Conservation (phyloP, 2,329 filamentous ascomycete genomes). For the Clarireedia monteithiana region DNA sequence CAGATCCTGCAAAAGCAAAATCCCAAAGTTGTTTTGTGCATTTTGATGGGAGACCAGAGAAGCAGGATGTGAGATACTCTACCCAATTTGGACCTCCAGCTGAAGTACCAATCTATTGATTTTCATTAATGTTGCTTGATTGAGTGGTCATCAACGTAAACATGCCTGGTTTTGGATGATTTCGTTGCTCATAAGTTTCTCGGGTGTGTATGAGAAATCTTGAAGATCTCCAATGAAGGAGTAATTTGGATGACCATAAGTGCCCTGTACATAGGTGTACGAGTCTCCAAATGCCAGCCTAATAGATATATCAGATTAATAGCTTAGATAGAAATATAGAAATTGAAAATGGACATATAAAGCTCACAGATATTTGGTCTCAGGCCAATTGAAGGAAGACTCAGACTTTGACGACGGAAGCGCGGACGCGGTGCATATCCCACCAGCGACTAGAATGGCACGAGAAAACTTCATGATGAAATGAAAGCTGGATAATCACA, state of each 20-base stretch:
- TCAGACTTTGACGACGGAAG: neutral
- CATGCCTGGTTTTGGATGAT: conserved; percentile 43
- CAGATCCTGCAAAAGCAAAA: conserved; percentile 47
- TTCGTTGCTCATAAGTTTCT: conserved; percentile 36
- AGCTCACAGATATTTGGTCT: conserved; percentile 6
- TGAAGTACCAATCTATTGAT: neutral
- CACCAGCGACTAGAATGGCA: neutral
- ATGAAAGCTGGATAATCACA: neutral
- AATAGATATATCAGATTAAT: neutral
- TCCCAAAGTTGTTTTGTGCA: conserved; percentile 46
- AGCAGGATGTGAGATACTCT: conserved; percentile 44
- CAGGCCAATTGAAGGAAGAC: neutral
- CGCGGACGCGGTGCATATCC: neutral
- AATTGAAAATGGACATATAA: neutral
- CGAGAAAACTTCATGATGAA: conserved; percentile 2
- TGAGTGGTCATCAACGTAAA: conserved; percentile 22
- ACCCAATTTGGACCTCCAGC: conserved; percentile 36
- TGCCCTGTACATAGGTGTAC: conserved; percentile 47
- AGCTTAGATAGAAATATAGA: neutral
- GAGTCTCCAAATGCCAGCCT: conserved; percentile 43
- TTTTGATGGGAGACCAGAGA: conserved; percentile 36
- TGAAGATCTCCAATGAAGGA: conserved; percentile 47
- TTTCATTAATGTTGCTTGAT: neutral
- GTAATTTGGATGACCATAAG: conserved; percentile 40
- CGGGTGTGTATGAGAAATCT: conserved; percentile 37